Conservation (phyloP, 208 protist genomes). For the Wallacemonas sp. region DNA sequence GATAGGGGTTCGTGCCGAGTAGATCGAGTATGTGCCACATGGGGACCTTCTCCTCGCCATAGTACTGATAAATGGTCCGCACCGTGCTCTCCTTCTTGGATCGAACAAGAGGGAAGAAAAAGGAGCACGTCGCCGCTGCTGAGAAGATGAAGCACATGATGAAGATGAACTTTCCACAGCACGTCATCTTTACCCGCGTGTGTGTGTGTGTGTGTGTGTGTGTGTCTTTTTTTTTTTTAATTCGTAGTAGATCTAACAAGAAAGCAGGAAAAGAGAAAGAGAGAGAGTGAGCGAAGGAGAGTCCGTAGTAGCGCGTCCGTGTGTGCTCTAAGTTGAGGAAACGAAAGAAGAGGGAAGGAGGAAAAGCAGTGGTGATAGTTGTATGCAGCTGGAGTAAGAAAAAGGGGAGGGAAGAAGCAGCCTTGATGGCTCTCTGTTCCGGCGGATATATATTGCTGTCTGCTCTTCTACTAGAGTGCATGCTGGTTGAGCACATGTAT, state of each 20-base stretch:
- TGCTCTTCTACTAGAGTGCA: too few relatives aligned
- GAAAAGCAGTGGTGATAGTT: too few relatives aligned
- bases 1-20: not conserved
- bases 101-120: constrained; percentile 5
- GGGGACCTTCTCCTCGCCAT: constrained; percentile 14
- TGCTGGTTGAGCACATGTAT: too few relatives aligned
- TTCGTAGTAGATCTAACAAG: too few relatives aligned
- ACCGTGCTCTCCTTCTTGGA: not conserved
- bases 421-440: too few relatives aligned
- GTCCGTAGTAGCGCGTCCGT: too few relatives aligned
- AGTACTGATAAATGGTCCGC: constrained; percentile 8
- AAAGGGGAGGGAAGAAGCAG: too few relatives aligned
- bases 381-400: too few relatives aligned
- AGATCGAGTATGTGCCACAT: constrained; percentile 1
- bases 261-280: constrained; percentile 15
- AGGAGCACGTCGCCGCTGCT: not conserved
- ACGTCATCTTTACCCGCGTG: not conserved
- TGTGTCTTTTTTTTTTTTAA: too few relatives aligned
- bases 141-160: not conserved
- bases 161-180: constrained; percentile 1
- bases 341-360: too few relatives aligned
- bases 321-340: too few relatives aligned
- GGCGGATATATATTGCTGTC: too few relatives aligned
- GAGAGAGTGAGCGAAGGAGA: constrained; percentile 1
- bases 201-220: not conserved